phyloP scores from a whole-genome alignment of 2,329 filamentous ascomycete species.

The Beauveria caledonica region DNA sequence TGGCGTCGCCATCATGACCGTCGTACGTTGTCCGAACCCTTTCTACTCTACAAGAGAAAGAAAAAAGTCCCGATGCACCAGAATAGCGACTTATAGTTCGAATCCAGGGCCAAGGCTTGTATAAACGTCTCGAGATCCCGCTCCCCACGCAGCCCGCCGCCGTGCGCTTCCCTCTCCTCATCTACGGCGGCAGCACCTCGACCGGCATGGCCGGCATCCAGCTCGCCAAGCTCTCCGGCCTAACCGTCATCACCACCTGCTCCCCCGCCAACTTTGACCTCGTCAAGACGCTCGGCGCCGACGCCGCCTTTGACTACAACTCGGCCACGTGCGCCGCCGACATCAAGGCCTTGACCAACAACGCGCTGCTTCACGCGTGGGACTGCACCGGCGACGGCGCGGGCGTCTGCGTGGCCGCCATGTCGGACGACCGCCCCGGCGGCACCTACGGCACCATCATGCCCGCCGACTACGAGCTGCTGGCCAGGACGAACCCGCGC shows the following conservation, averaged over 20 bases:
- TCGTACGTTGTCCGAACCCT: conserved; percentile 17
- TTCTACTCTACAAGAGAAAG: too few relatives aligned
- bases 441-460: too few relatives aligned
- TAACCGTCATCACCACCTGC: conserved; percentile 22
- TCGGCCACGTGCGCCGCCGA: neutral
- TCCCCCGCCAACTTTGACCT: conserved; percentile 25
- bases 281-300: conserved; percentile 21
- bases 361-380: too few relatives aligned
- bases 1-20: conserved; percentile 33
- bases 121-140: conserved; percentile 36
- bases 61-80: too few relatives aligned
- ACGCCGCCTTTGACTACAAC: conserved; percentile 25
- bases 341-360: too few relatives aligned
- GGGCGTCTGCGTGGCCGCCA: too few relatives aligned
- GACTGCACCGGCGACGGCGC: too few relatives aligned
- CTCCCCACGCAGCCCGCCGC: conserved; percentile 35
- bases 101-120: conserved; percentile 33
- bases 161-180: conserved; percentile 29
- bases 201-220: conserved; percentile 42
- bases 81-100: too few relatives aligned
- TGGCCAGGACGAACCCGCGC: neutral
- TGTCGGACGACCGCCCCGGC: too few relatives aligned
- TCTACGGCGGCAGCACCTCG: conserved; percentile 41
- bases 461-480: too few relatives aligned
- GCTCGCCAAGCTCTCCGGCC: conserved; percentile 28